Evolutionary conservation across 495 filamentous ascomycete genomes (phyloP).

Genomic region (Cairneyella variabilis): DNA sequence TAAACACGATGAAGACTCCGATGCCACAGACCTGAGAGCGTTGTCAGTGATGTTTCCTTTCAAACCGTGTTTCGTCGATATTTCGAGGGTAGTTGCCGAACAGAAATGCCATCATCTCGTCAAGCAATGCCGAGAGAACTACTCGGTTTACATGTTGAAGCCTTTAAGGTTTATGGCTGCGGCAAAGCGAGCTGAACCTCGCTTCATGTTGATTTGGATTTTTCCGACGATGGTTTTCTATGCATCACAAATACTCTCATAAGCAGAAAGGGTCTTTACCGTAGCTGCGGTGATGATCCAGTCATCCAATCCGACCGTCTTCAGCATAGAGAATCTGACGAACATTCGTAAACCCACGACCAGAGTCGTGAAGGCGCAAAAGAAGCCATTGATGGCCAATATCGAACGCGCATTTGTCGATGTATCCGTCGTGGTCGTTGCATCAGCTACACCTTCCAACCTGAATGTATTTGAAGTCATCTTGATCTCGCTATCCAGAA

Average conservation of each 20-base stretch:
- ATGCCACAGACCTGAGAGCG: constrained; percentile 6
- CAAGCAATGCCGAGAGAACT: too few species aligned
- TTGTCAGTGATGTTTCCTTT: too few species aligned
- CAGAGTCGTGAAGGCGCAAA: constrained; percentile 9
- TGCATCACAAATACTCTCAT: too few species aligned
- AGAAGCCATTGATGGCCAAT: constrained; percentile 18
- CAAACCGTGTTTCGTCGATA: too few species aligned
- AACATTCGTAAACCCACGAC: constrained; percentile 26
- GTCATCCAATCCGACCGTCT: constrained; percentile 38
- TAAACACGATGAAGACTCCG: constrained; percentile 13
- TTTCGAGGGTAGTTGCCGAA: too few species aligned
- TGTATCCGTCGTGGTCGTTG: background rate
- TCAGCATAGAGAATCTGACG: constrained; percentile 30
- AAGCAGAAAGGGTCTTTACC: constrained; percentile 4
- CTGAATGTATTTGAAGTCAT: constrained; percentile 5
- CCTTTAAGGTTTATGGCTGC: too few species aligned
- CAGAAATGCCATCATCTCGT: too few species aligned
- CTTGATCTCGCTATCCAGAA: background rate
- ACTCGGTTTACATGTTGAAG: too few species aligned
- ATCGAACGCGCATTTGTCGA: constrained; percentile 8
- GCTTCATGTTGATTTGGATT: too few species aligned
- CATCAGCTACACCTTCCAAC: background rate
- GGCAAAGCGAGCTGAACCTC: too few species aligned
- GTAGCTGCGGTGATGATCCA: constrained; percentile 39
- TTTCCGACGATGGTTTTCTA: too few species aligned